A percentile compares a stretch with the other conserved stretches of the same genome.
These are phyloP conservation scores for Pezizomycotina sp. DNA, from an alignment of 2,329 filamentous ascomycete genomes.

Conservation along the genomic window DNA sequence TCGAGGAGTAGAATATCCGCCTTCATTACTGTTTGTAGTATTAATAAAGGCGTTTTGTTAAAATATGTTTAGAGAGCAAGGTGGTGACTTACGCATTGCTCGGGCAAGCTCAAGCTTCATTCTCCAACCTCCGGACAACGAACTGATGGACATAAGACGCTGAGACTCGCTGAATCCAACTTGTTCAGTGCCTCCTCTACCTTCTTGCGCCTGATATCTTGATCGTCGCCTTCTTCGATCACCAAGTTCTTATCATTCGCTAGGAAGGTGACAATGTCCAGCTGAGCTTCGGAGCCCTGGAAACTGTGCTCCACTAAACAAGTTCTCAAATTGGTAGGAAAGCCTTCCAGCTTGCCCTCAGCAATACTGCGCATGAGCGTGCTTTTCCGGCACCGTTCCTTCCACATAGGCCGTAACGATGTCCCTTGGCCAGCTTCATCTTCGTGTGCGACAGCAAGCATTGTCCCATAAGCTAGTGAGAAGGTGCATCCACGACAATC, in stretches of 20 bases:
- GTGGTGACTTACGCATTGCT: constrained; percentile 93
- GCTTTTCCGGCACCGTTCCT: constrained; percentile 97
- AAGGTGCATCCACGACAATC: constrained; percentile 98
- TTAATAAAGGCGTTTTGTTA: too few species aligned
- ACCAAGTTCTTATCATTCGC: constrained; percentile 38
- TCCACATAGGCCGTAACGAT: constrained; percentile 91
- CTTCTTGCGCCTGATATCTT: constrained; percentile 46
- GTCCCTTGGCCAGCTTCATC: constrained; percentile 81
- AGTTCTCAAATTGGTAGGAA: constrained; percentile 77
- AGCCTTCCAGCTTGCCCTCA: constrained; percentile 88
- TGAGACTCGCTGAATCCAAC: constrained; percentile 90
- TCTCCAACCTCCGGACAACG: constrained; percentile 95
- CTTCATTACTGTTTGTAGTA: too few species aligned
- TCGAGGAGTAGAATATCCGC: constrained; percentile 94
- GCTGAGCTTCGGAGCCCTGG: constrained; percentile 93
- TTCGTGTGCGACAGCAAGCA: constrained; percentile 98
- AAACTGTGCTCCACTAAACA: constrained; percentile 95
- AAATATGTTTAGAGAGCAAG: too few species aligned
- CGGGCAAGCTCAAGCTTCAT: constrained; percentile 96
- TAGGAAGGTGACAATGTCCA: constrained; percentile 88
- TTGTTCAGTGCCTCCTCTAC: constrained; percentile 74
- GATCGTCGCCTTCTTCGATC: constrained; percentile 19
- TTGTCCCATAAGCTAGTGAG: constrained; percentile 91
- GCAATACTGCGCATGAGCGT: constrained; percentile 96
- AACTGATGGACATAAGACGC: constrained; percentile 79